Evolutionary conservation across 2,329 filamentous ascomycete species (phyloP).

Genomic region (Sporothrix humicola): DNA sequence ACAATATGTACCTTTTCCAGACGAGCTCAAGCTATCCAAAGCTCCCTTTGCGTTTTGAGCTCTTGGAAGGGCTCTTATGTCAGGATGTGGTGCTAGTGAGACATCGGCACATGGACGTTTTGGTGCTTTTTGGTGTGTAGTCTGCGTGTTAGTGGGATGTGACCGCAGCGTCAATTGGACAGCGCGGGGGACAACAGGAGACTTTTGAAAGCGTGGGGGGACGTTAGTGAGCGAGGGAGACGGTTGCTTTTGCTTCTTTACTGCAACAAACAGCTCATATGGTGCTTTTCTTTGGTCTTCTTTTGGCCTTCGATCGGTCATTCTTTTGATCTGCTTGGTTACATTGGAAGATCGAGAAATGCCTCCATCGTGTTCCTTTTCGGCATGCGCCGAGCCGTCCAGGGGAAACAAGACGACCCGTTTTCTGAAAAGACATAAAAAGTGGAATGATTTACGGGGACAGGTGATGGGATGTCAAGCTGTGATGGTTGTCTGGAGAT

Average conservation of each 20-base stretch:
- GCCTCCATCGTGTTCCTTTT: neutral
- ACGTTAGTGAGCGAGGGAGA: neutral
- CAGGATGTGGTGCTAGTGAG: constrained; percentile 9
- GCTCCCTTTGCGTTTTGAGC: too few species aligned
- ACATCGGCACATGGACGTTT: neutral
- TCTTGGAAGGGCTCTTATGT: neutral
- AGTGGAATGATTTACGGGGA: neutral
- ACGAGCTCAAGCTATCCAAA: neutral
- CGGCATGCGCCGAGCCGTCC: constrained; percentile 13
- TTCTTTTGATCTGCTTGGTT: neutral
- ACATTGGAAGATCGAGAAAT: too few species aligned
- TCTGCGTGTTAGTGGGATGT: constrained; percentile 1
- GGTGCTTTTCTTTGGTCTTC: neutral
- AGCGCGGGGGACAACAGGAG: neutral
- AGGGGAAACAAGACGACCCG: neutral
- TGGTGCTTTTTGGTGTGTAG: neutral
- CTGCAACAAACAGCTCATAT: neutral
- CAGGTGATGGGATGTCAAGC: neutral
- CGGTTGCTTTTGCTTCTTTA: neutral
- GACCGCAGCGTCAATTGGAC: neutral
- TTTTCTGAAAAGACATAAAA: neutral
- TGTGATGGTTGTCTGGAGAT: neutral
- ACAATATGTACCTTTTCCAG: neutral
- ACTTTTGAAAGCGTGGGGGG: constrained; percentile 6
- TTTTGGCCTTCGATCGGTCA: neutral